Evolutionary conservation across 352 stramenopile species (phyloP), one percentile per base, ranked within the genome.

Genomic region (Globisporangium spinosum): DNA sequence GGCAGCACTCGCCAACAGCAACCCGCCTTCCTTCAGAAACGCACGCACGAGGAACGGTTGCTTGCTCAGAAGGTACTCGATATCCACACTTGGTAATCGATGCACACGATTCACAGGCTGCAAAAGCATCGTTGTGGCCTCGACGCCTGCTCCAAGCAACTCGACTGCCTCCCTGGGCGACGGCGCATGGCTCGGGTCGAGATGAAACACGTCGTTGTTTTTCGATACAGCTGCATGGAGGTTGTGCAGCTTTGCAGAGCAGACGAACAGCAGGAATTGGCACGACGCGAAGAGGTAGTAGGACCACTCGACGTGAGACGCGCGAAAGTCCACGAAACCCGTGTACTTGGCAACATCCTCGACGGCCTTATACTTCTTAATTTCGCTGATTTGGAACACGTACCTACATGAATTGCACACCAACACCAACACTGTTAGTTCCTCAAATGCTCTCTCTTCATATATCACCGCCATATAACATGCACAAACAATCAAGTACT

Each of bases 201-300:
- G n/a, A 32, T 65, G 49, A 15, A 73, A 66, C 53, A 67, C 60
- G 25, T 66, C 47, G 12, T 47, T 55, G 29, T 78, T 62, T 32
- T 69, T 70, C n/a, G 62, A 23, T 20, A 74, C 27, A 5, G 61
- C 57, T 17, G 12, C n/a, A 25, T 90, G 82, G n/a, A 93, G 56
- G n/a, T 84, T 87, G 47, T 82, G 74, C n/a, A 94, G 68, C 71
- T 93, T 89, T 10, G 85, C 74, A 27, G 72, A 78, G 63, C 71
- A 80, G 13, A 89, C 53, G 20, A 92, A 88, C 4, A 96, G 73
- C 40, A 93, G 60, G 51, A 88, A 70, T 29, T 90, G 70, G 22
- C 83, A 79, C 0, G 54, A 62, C 5, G 82, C 79, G 54, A 90
- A 91, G 55, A 93, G 76, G 60, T 87, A 96, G 67, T 87, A 85